Evolutionary conservation across 768 basidiomycete genomes (phyloP), one percentile per base, ranked within the genome.

Genomic region (Inosperma sp.): DNA sequence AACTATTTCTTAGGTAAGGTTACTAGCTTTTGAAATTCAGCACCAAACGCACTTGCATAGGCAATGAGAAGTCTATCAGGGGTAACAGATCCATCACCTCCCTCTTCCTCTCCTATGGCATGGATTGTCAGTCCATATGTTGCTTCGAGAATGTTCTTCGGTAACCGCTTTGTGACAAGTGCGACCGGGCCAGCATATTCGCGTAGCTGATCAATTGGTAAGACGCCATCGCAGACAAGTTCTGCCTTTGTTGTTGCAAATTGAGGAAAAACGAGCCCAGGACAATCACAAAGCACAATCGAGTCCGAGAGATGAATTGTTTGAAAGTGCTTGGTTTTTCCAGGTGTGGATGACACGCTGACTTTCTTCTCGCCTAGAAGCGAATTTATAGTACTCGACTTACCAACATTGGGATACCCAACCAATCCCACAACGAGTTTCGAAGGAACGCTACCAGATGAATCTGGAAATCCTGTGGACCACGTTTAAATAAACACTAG

Each of bases 291-390:
- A 16, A 99, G 80, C 39, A 86, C 74, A 34, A 98, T 86, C 3
- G 82, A 74, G 14, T 86, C 81, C 9, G 93, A 93, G n/a, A 99
- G 78, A 61, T 92, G 83, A 59, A 97, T 93, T 0, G 96, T 98
- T 68, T 99, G 96, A 71, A 98, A 97, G 68, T 99, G 95, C 65
- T 99, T 99, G 12, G 96, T 99, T 72, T 98, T 90, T 55, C 96
- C 96, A 0, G 96, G 96, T 0, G 96, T 99, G 0, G 95, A 84
- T 4, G 95, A 98, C 22, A 99, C 96, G 63, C 93, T 96, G 56
- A 99, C 96, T 77, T 90, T 93, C 73, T 96, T 95, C 65, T 93
- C 88, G 30, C 95, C 96, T 5, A 99, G 76, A 6, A 99, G 77
- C 5, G 95, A 88, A 65, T 99, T 99, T 62, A 99, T 94, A 5